phyloP scores from a whole-genome alignment of 139 green algal genomes.

The Micractinium conductrix region DNA sequence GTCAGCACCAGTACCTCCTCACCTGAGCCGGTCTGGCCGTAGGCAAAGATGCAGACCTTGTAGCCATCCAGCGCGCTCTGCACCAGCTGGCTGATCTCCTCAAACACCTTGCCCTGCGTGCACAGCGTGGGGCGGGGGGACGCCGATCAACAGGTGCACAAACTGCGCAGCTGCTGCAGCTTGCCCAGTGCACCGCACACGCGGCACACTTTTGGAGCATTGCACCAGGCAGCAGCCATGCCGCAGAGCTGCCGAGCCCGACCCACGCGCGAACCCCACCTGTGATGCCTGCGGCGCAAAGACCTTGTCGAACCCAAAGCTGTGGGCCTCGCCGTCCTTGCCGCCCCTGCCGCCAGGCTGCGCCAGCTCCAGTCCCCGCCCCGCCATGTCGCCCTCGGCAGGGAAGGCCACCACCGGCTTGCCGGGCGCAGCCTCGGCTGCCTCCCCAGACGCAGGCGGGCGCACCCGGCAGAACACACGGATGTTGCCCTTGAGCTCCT shows the following conservation, averaged over 20 bases:
- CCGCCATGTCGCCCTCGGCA: constrained; percentile 53
- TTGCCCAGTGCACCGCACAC: too few relatives aligned
- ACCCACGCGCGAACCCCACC: not conserved
- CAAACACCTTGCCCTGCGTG: constrained; percentile 83
- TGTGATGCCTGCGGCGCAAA: constrained; percentile 62
- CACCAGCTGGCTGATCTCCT: constrained; percentile 90
- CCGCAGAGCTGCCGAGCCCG: not conserved
- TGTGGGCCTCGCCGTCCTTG: constrained; percentile 59
- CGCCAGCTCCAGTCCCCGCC: constrained; percentile 48
- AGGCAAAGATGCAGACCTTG: constrained; percentile 94
- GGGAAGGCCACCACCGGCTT: constrained; percentile 41
- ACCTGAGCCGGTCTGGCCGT: constrained; percentile 20
- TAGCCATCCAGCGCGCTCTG: constrained; percentile 70
- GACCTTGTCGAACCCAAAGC: constrained; percentile 79
- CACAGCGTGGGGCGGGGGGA: too few relatives aligned
- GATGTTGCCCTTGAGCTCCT: constrained; percentile 88
- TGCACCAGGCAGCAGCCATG: not conserved
- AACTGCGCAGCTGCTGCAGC: too few relatives aligned
- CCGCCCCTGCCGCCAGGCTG: constrained; percentile 3
- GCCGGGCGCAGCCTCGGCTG: constrained; percentile 27
- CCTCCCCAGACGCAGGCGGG: constrained; percentile 44
- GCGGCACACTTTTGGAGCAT: not conserved
- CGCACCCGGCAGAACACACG: constrained; percentile 87
- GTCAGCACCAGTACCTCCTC: too few relatives aligned
- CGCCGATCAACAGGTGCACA: too few relatives aligned